Evolutionary conservation across 306 rosid genomes (phyloP), one percentile per base, ranked within the genome.

Genomic region (Cucumis melo): DNA sequence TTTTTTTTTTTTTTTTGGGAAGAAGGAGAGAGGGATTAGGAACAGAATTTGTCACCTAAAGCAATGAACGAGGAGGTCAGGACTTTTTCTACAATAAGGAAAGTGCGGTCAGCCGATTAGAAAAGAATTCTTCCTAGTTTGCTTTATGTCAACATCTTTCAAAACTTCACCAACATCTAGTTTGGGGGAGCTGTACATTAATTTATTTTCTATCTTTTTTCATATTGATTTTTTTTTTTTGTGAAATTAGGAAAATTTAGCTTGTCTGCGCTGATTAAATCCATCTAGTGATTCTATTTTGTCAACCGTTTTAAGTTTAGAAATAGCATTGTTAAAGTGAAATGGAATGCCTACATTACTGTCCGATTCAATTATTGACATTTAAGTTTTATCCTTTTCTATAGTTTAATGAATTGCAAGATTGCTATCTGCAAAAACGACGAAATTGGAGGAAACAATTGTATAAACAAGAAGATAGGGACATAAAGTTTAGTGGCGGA

Each of bases 351-450:
- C 57, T 70, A 16, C 36, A 0, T 68, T 21, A 6, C 64, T 20
- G 56, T 59, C 27, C 23, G 53, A 36, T 51, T 10, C 46, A 7
- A 29, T 21, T 16, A 29, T 62, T 57, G 48, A 17, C 32, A 65
- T 57, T 59, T n/a, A 24, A 19, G 17, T 17, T 61, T 68, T 48
- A 58, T 51, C 65, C 78, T 62, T 41, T 57, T 74, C 42, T 36
- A 38, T 77, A 93, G 98, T 89, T 89, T 71, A 89, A 83, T 74
- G 96, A 89, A 75, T 68, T 93, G 63, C 89, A 93, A 86, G 97
- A 93, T 75, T 93, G 96, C 72, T 93, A 93, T 89, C 84, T 93
- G 64, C 92, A 87, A 89, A 93, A 87, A 81, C 87, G 96, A 56
- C 87, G 93, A 5, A 85, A 86, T 79, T 80, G 83, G 78, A 81